phyloP scores from a whole-genome alignment of 2,329 filamentous ascomycete genomes.

The Penicillium italicum region DNA sequence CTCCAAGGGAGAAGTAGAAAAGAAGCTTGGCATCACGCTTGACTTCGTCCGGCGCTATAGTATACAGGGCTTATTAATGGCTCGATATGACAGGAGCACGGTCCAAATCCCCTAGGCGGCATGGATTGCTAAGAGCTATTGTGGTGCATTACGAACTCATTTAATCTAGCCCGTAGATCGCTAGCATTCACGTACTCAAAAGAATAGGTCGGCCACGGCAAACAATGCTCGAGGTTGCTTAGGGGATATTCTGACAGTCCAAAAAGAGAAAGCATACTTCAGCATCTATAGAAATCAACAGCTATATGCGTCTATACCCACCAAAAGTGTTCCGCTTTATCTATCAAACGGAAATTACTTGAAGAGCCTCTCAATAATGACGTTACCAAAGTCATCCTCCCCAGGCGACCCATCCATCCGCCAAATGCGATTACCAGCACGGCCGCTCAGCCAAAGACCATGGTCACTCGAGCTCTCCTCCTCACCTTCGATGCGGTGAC shows the following conservation, averaged over 20 bases:
- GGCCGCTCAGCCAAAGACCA: constrained; percentile 68
- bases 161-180: not conserved
- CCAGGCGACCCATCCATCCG: constrained; percentile 69
- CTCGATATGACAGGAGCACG: constrained; percentile 4
- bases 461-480: constrained; percentile 66
- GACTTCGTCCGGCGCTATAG: not conserved
- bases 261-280: not conserved
- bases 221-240: not conserved
- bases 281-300: not conserved
- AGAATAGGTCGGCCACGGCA: not conserved
- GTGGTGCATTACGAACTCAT: not conserved
- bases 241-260: not conserved
- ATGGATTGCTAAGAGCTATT: not conserved
- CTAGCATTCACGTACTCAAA: not conserved
- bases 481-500: constrained; percentile 45
- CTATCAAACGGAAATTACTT: constrained; percentile 4
- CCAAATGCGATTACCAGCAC: constrained; percentile 74
- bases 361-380: constrained; percentile 66
- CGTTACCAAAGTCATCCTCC: constrained; percentile 61
- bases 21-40: not conserved
- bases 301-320: not conserved
- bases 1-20: not conserved
- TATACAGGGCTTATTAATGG: not conserved
- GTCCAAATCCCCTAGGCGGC: not conserved
- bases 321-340: not conserved